Conservation (phyloP, 306 rosid genomes). For the Ormosia emarginata region DNA sequence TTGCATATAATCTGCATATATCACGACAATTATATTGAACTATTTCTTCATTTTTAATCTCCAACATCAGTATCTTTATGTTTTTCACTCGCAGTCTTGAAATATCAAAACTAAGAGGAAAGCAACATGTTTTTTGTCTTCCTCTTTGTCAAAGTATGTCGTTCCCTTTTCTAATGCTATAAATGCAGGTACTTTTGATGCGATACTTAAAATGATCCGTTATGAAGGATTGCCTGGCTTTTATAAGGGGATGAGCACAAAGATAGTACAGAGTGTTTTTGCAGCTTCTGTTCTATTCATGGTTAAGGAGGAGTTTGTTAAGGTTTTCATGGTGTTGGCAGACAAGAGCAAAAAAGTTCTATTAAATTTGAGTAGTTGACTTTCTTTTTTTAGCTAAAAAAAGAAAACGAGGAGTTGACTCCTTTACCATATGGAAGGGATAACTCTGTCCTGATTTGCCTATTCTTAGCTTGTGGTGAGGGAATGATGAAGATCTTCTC, state of each 20-base stretch:
- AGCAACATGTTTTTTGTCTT: neutral
- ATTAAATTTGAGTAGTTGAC: slow-evolving; percentile 13
- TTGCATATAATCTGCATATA: neutral
- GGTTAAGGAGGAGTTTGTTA: slow-evolving; percentile 80
- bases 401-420: neutral
- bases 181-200: slow-evolving; percentile 67
- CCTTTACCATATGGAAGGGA: slow-evolving; percentile 4
- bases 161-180: slow-evolving; percentile 1
- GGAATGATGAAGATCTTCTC: neutral
- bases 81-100: neutral
- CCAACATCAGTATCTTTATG: neutral
- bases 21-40: neutral
- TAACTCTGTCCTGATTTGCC: neutral
- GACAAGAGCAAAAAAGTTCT: slow-evolving; percentile 36
- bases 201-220: slow-evolving; percentile 66
- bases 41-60: neutral
- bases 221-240: slow-evolving; percentile 72
- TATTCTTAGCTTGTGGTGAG: slow-evolving; percentile 3
- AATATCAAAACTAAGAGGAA: neutral
- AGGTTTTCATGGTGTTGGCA: slow-evolving; percentile 46
- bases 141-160: neutral
- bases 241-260: slow-evolving; percentile 87
- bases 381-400: slow-evolving; percentile 10
- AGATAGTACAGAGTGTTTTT: slow-evolving; percentile 83
- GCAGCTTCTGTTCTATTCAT: slow-evolving; percentile 83